A percentile compares a stretch with the other conserved stretches of the same genome.
These are phyloP conservation scores for Hippophae tibetana DNA, from an alignment of 306 rosid genomes.

Conservation along the genomic window DNA sequence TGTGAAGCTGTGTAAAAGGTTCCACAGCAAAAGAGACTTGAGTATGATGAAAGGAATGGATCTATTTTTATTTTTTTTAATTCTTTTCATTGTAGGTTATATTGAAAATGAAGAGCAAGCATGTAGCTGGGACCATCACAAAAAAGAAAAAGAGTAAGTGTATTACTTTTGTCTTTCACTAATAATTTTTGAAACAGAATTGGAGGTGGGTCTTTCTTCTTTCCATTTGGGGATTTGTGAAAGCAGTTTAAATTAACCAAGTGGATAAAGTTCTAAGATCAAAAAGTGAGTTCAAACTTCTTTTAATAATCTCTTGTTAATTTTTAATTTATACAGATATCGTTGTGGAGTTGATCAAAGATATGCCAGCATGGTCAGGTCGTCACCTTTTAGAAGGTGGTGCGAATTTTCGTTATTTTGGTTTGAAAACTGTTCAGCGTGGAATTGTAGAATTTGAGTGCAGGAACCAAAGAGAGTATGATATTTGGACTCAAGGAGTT, in stretches of 20 bases:
- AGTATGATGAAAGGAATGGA: constrained; percentile 31
- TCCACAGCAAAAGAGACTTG: constrained; percentile 16
- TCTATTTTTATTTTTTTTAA: constrained; percentile 4
- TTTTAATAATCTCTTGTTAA: constrained; percentile 16
- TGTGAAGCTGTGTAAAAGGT: no score
- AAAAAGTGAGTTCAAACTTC: constrained; percentile 23
- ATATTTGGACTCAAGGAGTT: constrained; percentile 87
- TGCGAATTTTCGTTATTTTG: constrained; percentile 79
- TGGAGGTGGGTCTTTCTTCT: constrained; percentile 32
- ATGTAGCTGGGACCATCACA: constrained; percentile 96
- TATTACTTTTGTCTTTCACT: constrained; percentile 53
- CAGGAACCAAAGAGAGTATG: constrained; percentile 67
- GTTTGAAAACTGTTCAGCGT: constrained; percentile 57
- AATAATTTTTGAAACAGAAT: constrained; percentile 40
- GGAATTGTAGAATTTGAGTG: constrained; percentile 90
- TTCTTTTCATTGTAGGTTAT: constrained; percentile 66
- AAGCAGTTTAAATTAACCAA: constrained; percentile 17
- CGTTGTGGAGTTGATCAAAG: constrained; percentile 65
- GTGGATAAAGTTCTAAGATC: no score
- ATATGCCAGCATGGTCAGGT: constrained; percentile 92
- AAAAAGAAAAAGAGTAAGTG: constrained; percentile 99
- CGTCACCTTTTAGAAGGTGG: constrained; percentile 87
- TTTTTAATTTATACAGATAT: constrained; percentile 41
- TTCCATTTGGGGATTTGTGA: constrained; percentile 71
- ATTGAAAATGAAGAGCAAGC: constrained; percentile 98